These are phyloP conservation scores for Diophrys appendiculata DNA, from an alignment of 73 alveolate genomes.

Conservation along the genomic window DNA sequence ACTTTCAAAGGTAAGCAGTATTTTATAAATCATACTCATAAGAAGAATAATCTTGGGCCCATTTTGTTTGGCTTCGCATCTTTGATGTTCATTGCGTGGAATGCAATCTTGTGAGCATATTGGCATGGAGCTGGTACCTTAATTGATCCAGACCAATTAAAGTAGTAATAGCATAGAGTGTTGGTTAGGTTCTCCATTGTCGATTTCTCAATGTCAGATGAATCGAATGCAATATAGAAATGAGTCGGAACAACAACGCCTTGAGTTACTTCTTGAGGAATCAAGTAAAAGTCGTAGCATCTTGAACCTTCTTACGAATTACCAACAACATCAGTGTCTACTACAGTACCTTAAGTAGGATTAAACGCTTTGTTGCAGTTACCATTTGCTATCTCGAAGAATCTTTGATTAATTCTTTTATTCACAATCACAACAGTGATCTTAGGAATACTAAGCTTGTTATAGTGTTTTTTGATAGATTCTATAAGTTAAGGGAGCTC, in stretches of 20 bases:
- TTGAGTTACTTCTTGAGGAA: constrained; percentile 78
- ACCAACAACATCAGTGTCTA: constrained; percentile 65
- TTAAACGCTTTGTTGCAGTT: constrained; percentile 19
- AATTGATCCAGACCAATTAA: constrained; percentile 87
- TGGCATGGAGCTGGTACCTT: constrained; percentile 90
- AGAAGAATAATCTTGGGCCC: too few species aligned
- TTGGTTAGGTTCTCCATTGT: constrained; percentile 76
- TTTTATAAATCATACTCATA: too few species aligned
- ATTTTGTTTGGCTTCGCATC: too few species aligned
- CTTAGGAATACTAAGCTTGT: constrained; percentile 30
- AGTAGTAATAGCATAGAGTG: constrained; percentile 84
- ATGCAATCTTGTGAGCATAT: constrained; percentile 91
- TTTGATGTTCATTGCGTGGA: too few species aligned
- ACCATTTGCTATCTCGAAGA: constrained; percentile 55
- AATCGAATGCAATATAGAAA: constrained; percentile 71
- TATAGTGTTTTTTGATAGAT: constrained; percentile 15
- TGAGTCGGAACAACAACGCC: constrained; percentile 90
- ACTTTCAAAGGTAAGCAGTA: too few species aligned
- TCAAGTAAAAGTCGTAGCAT: constrained; percentile 79
- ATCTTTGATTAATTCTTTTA: constrained; percentile 80
- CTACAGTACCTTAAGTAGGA: constrained; percentile 67
- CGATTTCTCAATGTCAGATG: constrained; percentile 23
- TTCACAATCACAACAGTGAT: constrained; percentile 79
- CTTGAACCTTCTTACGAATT: constrained; percentile 38
- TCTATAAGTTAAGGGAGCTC: constrained; percentile 67